Evolutionary conservation across 306 rosid species (phyloP), one percentile per base, ranked within the genome.

Genomic region (Pyrus bretschneideri): DNA sequence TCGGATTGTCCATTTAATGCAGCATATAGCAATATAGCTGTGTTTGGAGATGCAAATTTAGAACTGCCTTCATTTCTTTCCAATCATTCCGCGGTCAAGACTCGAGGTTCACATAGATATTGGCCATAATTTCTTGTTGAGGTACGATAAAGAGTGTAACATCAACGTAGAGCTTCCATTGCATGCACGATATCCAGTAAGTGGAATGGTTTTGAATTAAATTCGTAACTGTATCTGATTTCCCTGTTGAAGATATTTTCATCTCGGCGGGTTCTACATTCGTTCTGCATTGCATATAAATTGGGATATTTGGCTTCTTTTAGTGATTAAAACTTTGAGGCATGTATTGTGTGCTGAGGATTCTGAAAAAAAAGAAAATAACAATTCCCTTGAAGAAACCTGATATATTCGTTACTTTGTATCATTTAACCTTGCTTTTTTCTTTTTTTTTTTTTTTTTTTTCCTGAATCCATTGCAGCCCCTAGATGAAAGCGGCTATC

Each of bases 41-140:
- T 92, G 60, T 92, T 92, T 80, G 96, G 98, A 70, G 98, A 94
- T 79, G 84, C 91, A 73, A 94, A 94, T 85, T 69, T 92, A 77
- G 98, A 94, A 83, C 84, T 81, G 65, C 98, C 98, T 68, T 88
- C 96, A 0, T 87, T 89, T 80, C 81, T 91, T 78, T 91, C 97
- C 57, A 90, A 89, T 54, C 93, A 85, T 49, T 90, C 98, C 80
- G 90, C 81, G 68, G 89, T 94, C 25, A 25, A 25, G 25, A 25
- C 25, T 25, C 29, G 96, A 92, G 89, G 75, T 89, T 81, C 91
- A 91, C 89, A 83, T 86, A 70, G 85, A 83, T 77, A 45, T 83
- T 69, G 85, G 84, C 80, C 78, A 69, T 69, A 79, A 73, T 80
- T 46, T 77, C 83, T 75, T 87, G 67, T 12, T 61, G 33, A 63